Percentiles rank a stretch among this genome's conserved stretches.
Evolutionary conservation across 2,329 filamentous ascomycete species (phyloP).

Genomic region (Leptographium wingfieldii): DNA sequence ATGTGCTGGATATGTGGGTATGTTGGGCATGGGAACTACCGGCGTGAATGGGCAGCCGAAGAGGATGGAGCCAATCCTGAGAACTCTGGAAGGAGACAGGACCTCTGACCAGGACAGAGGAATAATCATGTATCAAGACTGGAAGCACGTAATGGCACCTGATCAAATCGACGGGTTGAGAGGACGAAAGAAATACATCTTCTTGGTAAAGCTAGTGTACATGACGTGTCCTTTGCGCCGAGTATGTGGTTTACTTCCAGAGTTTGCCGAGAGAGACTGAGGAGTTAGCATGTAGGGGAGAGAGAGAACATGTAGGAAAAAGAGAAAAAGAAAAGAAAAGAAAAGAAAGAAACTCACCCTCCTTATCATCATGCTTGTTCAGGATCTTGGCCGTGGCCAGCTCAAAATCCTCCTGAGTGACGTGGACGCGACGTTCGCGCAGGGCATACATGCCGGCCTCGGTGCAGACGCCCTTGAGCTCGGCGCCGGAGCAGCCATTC

Average conservation of each 20-base stretch:
- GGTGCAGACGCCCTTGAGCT: constrained; percentile 97
- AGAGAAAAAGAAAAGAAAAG: neutral
- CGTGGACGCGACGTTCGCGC: constrained; percentile 88
- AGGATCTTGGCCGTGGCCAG: constrained; percentile 97
- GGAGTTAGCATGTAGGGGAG: constrained; percentile 1
- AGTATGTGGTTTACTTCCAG: constrained; percentile 27
- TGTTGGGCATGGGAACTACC: too few species aligned
- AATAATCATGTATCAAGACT: too few species aligned
- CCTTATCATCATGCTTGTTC: constrained; percentile 99
- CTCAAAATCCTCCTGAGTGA: constrained; percentile 98
- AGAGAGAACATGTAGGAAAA: neutral
- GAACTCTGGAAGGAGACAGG: too few species aligned
- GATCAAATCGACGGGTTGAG: too few species aligned
- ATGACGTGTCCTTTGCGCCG: neutral
- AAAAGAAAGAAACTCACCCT: constrained; percentile 40
- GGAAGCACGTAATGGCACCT: too few species aligned
- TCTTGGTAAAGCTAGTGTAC: neutral
- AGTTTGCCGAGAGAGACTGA: constrained; percentile 60
- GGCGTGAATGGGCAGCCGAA: too few species aligned
- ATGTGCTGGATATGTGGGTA: too few species aligned
- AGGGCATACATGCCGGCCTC: constrained; percentile 98
- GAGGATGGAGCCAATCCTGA: too few species aligned
- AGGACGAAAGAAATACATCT: neutral
- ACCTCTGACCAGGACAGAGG: too few species aligned
- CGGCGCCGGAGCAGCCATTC: constrained; percentile 96